Evolutionary conservation across 331 rosid genomes (phyloP), one percentile per base, ranked within the genome.

Genomic region (Spiraea crenata): DNA sequence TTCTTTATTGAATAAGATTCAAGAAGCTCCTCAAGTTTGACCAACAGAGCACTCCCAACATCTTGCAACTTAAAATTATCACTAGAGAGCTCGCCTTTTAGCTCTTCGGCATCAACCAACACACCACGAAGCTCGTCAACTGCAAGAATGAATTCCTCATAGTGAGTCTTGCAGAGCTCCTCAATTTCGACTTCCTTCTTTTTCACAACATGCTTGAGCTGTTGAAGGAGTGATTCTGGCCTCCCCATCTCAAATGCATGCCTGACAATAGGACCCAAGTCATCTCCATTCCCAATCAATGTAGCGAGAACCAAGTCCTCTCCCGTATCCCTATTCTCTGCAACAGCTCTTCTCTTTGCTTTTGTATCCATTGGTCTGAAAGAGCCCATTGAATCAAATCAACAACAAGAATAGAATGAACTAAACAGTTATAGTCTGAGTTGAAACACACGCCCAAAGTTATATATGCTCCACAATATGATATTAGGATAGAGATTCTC

Each of bases 111-210:
- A 69, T 91, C 99, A 48, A 91, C 95, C 72, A 93, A 70, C 75
- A 93, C 93, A 0, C 97, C 97, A 1, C 96, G 89, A 72, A 93
- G 97, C 77, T 93, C 99, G 19, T 93, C 97, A n/a, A 93, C 99
- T 0, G 99, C 99, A 9, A 76, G 83, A 73, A 91, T 93, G 85
- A 93, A 93, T 78, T 93, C 96, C 85, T 93, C 99, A 44, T 93
- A 93, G 70, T 93, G 97, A 3, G 91, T 93, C 86, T 93, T 93
- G 85, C 99, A 93, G 75, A 93, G 87, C 20, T 88, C 96, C 85
- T 93, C 99, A 5, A 93, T 93, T 67, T 89, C 97, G n/a, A 82
- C 91, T 81, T 91, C 99, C 63, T 87, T 89, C 83, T 91, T 91
- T 83, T 75, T 91, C 57, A 93, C 95, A 37, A 93, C 89, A 14